Evolutionary conservation across 495 filamentous ascomycete species (phyloP).

Genomic region (Xylaria cubensis): DNA sequence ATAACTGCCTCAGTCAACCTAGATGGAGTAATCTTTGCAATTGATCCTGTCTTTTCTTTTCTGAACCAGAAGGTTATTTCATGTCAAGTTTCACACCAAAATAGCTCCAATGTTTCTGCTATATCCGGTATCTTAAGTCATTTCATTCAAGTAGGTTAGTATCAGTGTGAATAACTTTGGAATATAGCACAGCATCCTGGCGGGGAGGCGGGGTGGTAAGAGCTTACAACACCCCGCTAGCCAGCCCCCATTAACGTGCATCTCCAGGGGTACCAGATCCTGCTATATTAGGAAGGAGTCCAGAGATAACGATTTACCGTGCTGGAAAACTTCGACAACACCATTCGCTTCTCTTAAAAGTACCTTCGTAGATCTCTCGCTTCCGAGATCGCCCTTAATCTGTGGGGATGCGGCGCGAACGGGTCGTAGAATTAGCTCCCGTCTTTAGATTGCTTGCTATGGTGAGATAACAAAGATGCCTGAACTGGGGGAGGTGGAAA

Average conservation of each 20-base stretch:
- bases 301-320: not conserved
- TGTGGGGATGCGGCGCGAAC: conserved; percentile 9
- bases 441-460: not conserved
- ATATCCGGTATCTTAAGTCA: not conserved
- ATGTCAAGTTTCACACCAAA: not conserved
- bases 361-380: conserved; percentile 3
- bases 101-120: not conserved
- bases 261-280: not conserved
- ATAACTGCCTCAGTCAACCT: not conserved
- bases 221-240: conserved; percentile 5
- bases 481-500: not conserved
- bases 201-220: conserved; percentile 3
- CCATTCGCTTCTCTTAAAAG: not conserved
- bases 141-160: not conserved
- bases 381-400: not conserved
- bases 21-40: not conserved
- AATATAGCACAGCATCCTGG: not conserved
- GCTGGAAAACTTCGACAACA: not conserved
- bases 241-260: not conserved
- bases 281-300: conserved; percentile 3
- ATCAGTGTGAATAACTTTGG: not conserved
- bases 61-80: not conserved
- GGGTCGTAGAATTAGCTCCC: not conserved
- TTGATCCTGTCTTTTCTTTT: not conserved
- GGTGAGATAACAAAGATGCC: not conserved